phyloP scores from a whole-genome alignment of 1,284 basidiomycete genomes.

The Butyriboletus appendiculatus region DNA sequence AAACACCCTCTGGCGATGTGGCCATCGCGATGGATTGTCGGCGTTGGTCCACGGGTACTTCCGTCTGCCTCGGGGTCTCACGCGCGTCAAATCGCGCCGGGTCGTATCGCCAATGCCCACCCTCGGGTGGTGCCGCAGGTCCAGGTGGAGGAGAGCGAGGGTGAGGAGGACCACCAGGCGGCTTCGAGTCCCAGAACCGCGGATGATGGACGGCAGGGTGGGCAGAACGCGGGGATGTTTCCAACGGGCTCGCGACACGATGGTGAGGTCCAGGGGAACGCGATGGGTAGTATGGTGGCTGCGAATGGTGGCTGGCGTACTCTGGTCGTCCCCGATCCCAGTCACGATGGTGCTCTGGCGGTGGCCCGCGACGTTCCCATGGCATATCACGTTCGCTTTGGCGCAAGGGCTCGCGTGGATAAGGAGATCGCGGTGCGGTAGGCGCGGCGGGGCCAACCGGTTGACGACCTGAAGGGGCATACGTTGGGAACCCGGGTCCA shows the following conservation, averaged over 20 bases:
- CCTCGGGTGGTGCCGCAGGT: constrained; percentile 19
- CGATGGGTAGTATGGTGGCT: constrained; percentile 32
- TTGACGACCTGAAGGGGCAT: constrained; percentile 46
- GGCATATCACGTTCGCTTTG: constrained; percentile 43
- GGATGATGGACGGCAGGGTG: constrained; percentile 36
- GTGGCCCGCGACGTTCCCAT: constrained; percentile 56
- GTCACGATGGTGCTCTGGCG: constrained; percentile 44
- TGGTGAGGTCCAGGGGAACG: constrained; percentile 34
- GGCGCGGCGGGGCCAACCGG: constrained; percentile 57
- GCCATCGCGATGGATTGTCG: constrained; percentile 26
- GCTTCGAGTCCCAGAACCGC: constrained; percentile 36
- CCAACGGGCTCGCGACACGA: constrained; percentile 41
- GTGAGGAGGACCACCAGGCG: constrained; percentile 26
- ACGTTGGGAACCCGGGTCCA: constrained; percentile 45
- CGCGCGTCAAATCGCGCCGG: constrained; percentile 33
- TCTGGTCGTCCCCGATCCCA: constrained; percentile 56
- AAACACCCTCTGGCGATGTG: constrained; percentile 34
- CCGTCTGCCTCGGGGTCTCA: constrained; percentile 32
- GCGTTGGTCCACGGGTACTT: constrained; percentile 26
- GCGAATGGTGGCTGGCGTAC: constrained; percentile 41
- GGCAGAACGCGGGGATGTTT: constrained; percentile 54
- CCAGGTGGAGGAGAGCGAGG: constrained; percentile 28
- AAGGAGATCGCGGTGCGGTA: constrained; percentile 53
- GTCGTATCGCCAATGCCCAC: constrained; percentile 37
- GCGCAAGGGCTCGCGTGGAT: constrained; percentile 47